Percentiles rank a stretch among this genome's conserved stretches.
Conservation (phyloP, 2,329 filamentous ascomycete species). For the Fusarium sp. region DNA sequence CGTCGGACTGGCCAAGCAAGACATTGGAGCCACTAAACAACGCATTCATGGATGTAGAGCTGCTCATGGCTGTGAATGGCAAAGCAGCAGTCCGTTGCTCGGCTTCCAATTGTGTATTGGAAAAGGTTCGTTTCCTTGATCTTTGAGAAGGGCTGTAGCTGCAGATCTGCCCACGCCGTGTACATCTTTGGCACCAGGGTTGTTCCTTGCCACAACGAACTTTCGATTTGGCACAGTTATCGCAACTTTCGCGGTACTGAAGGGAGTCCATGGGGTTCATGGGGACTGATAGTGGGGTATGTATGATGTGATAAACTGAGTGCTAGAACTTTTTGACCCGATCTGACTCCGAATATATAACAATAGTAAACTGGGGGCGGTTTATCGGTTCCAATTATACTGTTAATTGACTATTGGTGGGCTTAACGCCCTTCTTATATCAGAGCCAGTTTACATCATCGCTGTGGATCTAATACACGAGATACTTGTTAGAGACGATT, state of each 20-base stretch:
- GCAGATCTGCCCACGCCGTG: conserved; percentile 1
- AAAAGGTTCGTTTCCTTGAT: conserved; percentile 12
- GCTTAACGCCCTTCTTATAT: neutral
- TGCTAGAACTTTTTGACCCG: neutral
- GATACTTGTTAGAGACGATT: neutral
- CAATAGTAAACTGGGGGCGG: neutral
- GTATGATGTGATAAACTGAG: neutral
- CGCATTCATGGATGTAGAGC: neutral
- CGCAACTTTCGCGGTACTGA: conserved; percentile 15
- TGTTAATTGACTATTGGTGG: neutral
- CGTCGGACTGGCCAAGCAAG: conserved; percentile 1
- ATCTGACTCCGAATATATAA: neutral
- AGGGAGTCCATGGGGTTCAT: conserved; percentile 3
- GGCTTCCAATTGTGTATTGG: neutral
- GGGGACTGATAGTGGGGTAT: neutral
- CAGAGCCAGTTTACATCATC: neutral
- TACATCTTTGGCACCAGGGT: conserved; percentile 16
- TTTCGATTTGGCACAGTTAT: conserved; percentile 17
- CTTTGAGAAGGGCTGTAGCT: conserved; percentile 16
- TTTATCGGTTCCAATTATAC: no score
- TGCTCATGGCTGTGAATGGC: neutral
- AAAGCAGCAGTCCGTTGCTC: neutral
- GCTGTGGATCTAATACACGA: neutral
- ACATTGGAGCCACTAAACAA: neutral
- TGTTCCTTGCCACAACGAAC: conserved; percentile 18